phyloP scores from a whole-genome alignment of 2,329 filamentous ascomycete species.

The Diaporthe sp. region DNA sequence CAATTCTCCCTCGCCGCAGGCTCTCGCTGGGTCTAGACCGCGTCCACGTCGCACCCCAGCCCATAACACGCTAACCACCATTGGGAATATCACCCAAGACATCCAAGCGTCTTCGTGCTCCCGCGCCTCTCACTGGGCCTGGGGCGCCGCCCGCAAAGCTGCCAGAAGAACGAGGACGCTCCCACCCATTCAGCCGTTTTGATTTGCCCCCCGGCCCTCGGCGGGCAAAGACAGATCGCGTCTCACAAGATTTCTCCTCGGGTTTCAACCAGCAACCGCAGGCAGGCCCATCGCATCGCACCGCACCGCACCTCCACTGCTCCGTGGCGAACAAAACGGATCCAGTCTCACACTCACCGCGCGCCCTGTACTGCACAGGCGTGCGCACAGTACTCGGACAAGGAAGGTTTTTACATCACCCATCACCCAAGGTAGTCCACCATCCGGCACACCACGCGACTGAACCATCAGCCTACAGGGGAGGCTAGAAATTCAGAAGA shows the following conservation, averaged over 20 bases:
- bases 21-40: conserved; percentile 31
- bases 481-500: not conserved
- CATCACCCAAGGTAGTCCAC: not conserved
- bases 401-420: no score
- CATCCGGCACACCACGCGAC: no score
- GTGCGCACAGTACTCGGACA: not conserved
- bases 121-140: not conserved
- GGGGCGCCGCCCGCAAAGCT: not conserved
- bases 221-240: conserved; percentile 20
- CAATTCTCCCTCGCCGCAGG: conserved; percentile 15
- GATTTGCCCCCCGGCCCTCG: not conserved
- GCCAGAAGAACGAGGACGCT: not conserved
- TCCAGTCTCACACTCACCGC: conserved; percentile 23
- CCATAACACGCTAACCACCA: conserved; percentile 27
- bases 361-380: not conserved
- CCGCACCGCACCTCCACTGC: not conserved
- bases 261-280: conserved; percentile 22
- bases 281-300: not conserved
- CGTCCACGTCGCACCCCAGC: conserved; percentile 25
- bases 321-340: not conserved
- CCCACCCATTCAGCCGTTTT: not conserved
- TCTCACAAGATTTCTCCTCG: conserved; percentile 17
- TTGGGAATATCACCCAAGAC: conserved; percentile 30
- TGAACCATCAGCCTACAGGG: not conserved
- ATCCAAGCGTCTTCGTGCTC: conserved; percentile 11